Base-by-base conservation (phyloP, 2,329 filamentous ascomycete genomes). In the Diaporthe humulicola region DNA sequence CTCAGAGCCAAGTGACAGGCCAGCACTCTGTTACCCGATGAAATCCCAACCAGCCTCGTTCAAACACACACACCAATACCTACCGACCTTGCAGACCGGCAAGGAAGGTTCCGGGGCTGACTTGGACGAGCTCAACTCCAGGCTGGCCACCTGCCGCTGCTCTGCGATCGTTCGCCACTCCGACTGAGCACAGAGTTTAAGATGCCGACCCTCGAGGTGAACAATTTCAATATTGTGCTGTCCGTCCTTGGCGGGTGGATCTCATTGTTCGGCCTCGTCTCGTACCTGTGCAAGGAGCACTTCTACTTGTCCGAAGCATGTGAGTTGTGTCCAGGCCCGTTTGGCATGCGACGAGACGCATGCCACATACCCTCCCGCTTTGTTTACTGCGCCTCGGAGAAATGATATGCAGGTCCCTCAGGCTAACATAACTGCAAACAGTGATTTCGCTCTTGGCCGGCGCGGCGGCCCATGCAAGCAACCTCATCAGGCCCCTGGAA, bases 301-400 rank as follows among this genome's bases (percentile, higher is more conserved):
- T 96, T 94, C 81, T 98, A 98, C 82, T 89, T 98, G 1, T 98
- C 95, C 1, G 96, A 98, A 89, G 94, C 96, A 71, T 87, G 95
- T 96, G 87, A 82, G 93, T 90, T 90, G 19, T 28, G n/a, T n/a
- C 28, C 17, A 17, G n/a, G n/a, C 7, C 48, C n/a, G 0, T 4
- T 28, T 14, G 15, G 56, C 6, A 8, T 30, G 36, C 40, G 58
- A 45, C 25, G 38, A 5, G 19, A 58, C 25, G 33, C 56, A 19
- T 25, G 57, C 57, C 36, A 60, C 36, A 48, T 33, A 45, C 6
- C 40, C 48, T n/a, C n/a, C 42, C 30, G 22, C n/a, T 28, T 28
- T 28, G 22, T 28, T 30, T 28, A 12, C 30, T 38, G n/a, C 33
- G 28, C 42, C 50, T 12, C 33, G 12, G 42, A 64, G 58, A 25